Evolutionary conservation across 1,139 yeast species (phyloP), one percentile per base, ranked within the genome.

Genomic region (Cylindricascospora bacillispora): DNA sequence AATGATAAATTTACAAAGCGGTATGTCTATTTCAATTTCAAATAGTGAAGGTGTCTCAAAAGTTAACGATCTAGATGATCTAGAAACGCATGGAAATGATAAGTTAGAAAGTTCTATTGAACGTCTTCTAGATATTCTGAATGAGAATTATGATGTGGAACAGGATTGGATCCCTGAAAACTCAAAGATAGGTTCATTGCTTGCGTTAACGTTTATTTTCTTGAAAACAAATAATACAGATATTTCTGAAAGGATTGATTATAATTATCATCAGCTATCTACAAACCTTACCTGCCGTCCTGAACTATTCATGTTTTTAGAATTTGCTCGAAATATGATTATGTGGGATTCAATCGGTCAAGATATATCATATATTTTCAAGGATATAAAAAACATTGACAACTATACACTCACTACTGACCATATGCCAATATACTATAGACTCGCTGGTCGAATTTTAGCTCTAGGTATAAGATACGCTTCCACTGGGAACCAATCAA

Each of bases 1-100:
- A 0, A 69, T 75, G 38, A 76, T 86, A n/a, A 85, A 86, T 47
- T 56, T 85, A 22, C 95, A 93, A 1, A 70, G 72, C 39, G 94
- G 93, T 1, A 36, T 31, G 11, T 6, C 6, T 10, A 6, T 10
- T 12, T 6, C 6, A 10, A 10, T 22, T 5, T n/a, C 19, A 10
- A 4, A 13, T 5, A 14, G 14, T 15, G 25, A 27, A 15, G 10
- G n/a, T 5, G 20, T 13, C 13, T 22, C 26, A 6, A 18, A 20
- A 22, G 11, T 12, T n/a, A 23, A 24, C n/a, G 25, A 22, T 10
- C 24, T 20, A 11, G 37, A 37, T 28, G 29, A 22, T 6, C 24
- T 20, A 11, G 35, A 31, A 11, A 26, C 10, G 28, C 24, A 15
- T 17, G 23, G 24, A 13, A 35, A 35, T 18, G 20, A 27, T n/a